Evolutionary conservation across 2,329 filamentous ascomycete species (phyloP), one percentile per base, ranked within the genome.

Genomic region (Decorospora gaudefroyi): DNA sequence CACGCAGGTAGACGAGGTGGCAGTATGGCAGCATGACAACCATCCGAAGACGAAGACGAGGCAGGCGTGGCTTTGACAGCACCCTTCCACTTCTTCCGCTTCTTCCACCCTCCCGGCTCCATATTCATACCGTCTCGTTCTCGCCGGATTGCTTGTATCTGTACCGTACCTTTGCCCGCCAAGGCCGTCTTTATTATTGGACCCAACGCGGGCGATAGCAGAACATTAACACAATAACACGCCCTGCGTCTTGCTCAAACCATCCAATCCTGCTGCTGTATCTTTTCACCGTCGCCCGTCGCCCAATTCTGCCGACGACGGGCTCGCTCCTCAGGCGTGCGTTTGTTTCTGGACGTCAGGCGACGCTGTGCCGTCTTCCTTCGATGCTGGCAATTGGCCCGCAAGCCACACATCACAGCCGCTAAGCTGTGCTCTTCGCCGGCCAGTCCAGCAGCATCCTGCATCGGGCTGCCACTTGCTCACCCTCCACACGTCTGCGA

Each of bases 401-500:
- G 46, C 56, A 62, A n/a, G 55, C 59, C 58, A 63, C 53, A 56
- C 51, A 48, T 34, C 46, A 50, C 44, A 38, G 52, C 46, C 56
- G 57, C 52, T 55, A 55, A 36, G 38, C 48, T 42, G 48, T 49
- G 38, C 40, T 49, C 57, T 50, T 54, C 51, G 51, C 44, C 55
- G 52, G 51, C 50, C 47, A n/a, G n/a, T n/a, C n/a, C n/a, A n/a
- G n/a, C n/a, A n/a, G n/a, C n/a, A n/a, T n/a, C n/a, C 37, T 54
- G 39, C 56, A 42, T 55, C 46, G 51, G 47, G 38, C 50, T 49
- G 44, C 35, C 41, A 46, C 44, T 46, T 38, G 45, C 49, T 42
- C 28, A 16, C 32, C 46, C n/a, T n/a, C 31, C 21, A 35, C 29
- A 32, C 30, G 33, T 33, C 51, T 49, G 49, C 59, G 36, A 59